Base-by-base conservation (phyloP, 805 yeast genomes). In the Starmerella floricola region DNA sequence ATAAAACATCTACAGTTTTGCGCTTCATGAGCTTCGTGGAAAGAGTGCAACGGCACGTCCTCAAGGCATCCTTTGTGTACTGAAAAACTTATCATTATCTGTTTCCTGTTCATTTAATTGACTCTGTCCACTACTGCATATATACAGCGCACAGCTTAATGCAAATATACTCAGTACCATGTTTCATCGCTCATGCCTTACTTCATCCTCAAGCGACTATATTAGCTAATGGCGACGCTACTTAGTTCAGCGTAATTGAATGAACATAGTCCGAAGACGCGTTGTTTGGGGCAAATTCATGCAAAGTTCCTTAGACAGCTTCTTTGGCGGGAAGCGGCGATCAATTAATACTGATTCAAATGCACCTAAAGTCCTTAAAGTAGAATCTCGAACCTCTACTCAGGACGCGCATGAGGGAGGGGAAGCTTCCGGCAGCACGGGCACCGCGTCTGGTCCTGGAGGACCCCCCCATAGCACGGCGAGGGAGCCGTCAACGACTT, bases 301-400 rank as follows among this genome's bases (percentile, higher is more conserved):
- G 56, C 56, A 53, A 41, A 33, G 51, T 17, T 50, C 55, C 21
- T 23, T 53, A 12, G 55, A 52, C 36, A 48, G 50, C 30, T 53
- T 53, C 40, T 52, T 53, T 32, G 45, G 49, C 10, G 42, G 33
- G 10, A 41, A 37, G 5, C 49, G 49, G 36, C 44, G 51, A 13
- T 27, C 49, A 20, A 20, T 30, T 10, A 13, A 41, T 12, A 8
- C 41, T 18, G 35, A 20, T 1, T 16, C 38, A 11, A 35, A 18
- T 4, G 29, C 45, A 6, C 10, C 36, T 10, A 46, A 43, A 28
- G 19, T 15, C 6, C 15, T 6, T 11, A 46, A 42, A 21, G 21
- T 23, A 12, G 45, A 34, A 6, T 11, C 27, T 6, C 15, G 10
- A 29, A 29, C 45, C 8, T 30, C 12, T 17, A 27, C 8, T 8